Conservation (phyloP, 73 alveolate species). For the Paramecium caudatum region DNA sequence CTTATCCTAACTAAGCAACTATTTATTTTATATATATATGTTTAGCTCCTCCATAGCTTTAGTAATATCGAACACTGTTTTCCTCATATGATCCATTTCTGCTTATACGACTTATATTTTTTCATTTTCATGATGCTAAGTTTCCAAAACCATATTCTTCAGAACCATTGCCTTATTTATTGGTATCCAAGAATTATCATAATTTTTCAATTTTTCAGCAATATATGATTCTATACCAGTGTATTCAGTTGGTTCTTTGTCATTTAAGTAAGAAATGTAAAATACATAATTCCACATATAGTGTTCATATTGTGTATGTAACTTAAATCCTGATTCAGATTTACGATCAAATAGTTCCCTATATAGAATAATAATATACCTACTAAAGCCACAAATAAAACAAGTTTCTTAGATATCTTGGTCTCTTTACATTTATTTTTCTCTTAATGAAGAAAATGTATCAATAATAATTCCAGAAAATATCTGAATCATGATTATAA, state of each 20-base stretch:
- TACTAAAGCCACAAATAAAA: slow-evolving; percentile 87
- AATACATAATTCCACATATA: slow-evolving; percentile 92
- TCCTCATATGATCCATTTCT: slow-evolving; percentile 45
- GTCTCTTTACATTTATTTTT: slow-evolving; percentile 80
- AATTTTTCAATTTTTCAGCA: slow-evolving; percentile 85
- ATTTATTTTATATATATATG: slow-evolving; percentile 1
- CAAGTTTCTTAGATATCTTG: slow-evolving; percentile 87
- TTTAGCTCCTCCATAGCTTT: slow-evolving; percentile 29
- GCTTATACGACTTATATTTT: background rate
- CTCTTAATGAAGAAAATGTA: slow-evolving; percentile 95
- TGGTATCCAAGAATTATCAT: slow-evolving; percentile 94
- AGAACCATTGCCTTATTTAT: slow-evolving; percentile 76
- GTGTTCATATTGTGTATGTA: slow-evolving; percentile 93
- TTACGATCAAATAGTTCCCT: slow-evolving; percentile 78
- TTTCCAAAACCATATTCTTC: slow-evolving; percentile 64
- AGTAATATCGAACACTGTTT: background rate
- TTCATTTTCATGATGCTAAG: slow-evolving; percentile 34
- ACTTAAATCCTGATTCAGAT: slow-evolving; percentile 75
- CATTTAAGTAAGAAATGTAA: slow-evolving; percentile 91
- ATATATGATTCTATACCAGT: slow-evolving; percentile 97
- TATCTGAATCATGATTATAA: slow-evolving; percentile 88
- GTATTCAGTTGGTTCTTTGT: slow-evolving; percentile 94
- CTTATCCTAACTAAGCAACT: slow-evolving; percentile 4
- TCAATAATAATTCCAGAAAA: slow-evolving; percentile 97
- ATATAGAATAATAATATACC: background rate